phyloP scores from a whole-genome alignment of 2,329 filamentous ascomycete species.

The Colletotrichum somersetense region DNA sequence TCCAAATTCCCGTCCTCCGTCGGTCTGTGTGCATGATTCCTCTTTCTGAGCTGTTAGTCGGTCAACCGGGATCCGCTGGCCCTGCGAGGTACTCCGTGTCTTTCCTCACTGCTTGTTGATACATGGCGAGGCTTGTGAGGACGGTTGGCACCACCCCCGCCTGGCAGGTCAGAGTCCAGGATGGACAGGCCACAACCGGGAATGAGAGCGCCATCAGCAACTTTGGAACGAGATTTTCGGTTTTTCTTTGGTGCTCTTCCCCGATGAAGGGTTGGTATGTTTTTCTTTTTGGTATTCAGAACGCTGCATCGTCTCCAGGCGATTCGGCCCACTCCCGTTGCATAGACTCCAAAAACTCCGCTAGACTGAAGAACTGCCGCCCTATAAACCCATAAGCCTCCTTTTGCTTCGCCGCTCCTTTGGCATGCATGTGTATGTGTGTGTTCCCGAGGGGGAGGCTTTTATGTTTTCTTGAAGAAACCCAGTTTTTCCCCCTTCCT shows the following conservation, averaged over 20 bases:
- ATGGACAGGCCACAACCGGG: not conserved
- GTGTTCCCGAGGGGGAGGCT: slow-evolving; percentile 12
- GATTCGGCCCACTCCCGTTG: slow-evolving; percentile 3
- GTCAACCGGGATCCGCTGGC: too few relatives aligned
- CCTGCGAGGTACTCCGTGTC: too few relatives aligned
- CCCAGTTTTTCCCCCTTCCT: slow-evolving; percentile 7
- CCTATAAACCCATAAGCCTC: slow-evolving; percentile 24
- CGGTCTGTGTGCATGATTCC: too few relatives aligned
- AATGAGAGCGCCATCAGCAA: not conserved
- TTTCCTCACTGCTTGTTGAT: too few relatives aligned
- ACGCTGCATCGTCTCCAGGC: slow-evolving; percentile 36
- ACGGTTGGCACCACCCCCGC: too few relatives aligned
- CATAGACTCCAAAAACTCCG: slow-evolving; percentile 40
- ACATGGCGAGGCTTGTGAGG: too few relatives aligned
- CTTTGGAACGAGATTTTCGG: not conserved
- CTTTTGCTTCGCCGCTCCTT: slow-evolving; percentile 18
- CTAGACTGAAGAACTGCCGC: slow-evolving; percentile 34
- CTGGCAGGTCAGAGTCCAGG: not conserved
- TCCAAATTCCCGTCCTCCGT: too few relatives aligned
- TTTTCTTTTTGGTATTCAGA: slow-evolving; percentile 30
- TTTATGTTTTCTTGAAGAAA: slow-evolving; percentile 2
- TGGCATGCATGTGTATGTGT: not conserved
- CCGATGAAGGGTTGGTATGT: not conserved
- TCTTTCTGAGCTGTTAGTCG: too few relatives aligned
- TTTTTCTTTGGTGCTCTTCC: not conserved